These are phyloP conservation scores for Rhizophagus sp. DNA, from an alignment of 192 early-diverging fungal genomes.

Conservation along the genomic window DNA sequence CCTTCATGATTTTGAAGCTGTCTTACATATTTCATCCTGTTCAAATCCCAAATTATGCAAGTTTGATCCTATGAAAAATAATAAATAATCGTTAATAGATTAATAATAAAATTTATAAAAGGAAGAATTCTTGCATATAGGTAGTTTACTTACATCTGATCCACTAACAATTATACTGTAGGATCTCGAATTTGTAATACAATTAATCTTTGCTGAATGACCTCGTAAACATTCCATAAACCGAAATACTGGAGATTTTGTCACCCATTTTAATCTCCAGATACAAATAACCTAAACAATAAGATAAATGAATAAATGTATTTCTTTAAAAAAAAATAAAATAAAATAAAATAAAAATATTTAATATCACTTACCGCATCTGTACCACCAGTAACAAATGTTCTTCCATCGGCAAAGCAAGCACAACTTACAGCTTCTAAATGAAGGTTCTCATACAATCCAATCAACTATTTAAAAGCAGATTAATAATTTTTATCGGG, in stretches of 20 bases:
- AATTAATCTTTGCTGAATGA: constrained; percentile 54
- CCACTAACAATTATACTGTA: constrained; percentile 63
- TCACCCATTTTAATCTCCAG: constrained; percentile 52
- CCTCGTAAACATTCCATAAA: constrained; percentile 59
- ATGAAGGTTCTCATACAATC: constrained; percentile 64
- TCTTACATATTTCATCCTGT: constrained; percentile 63
- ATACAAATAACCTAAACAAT: constrained; percentile 55
- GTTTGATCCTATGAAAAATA: constrained; percentile 52
- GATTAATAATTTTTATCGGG: neutral
- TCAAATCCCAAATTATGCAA: constrained; percentile 67
- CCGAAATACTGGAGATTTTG: constrained; percentile 47
- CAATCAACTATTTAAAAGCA: constrained; percentile 31
- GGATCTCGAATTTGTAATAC: constrained; percentile 52
- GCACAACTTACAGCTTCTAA: constrained; percentile 58
- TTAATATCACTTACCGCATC: constrained; percentile 42
- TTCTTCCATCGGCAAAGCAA: constrained; percentile 59
- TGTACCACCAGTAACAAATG: constrained; percentile 61
- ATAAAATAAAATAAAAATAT: neutral
- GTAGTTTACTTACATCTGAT: constrained; percentile 43
- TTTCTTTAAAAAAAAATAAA: no score
- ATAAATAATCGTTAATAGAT: constrained; percentile 5
- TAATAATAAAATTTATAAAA: neutral
- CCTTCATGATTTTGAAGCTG: constrained; percentile 54
- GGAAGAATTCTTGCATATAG: neutral
- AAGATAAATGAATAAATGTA: constrained; percentile 1